Conservation (phyloP, 1,284 basidiomycete genomes). For the Omphalotus olearius region DNA sequence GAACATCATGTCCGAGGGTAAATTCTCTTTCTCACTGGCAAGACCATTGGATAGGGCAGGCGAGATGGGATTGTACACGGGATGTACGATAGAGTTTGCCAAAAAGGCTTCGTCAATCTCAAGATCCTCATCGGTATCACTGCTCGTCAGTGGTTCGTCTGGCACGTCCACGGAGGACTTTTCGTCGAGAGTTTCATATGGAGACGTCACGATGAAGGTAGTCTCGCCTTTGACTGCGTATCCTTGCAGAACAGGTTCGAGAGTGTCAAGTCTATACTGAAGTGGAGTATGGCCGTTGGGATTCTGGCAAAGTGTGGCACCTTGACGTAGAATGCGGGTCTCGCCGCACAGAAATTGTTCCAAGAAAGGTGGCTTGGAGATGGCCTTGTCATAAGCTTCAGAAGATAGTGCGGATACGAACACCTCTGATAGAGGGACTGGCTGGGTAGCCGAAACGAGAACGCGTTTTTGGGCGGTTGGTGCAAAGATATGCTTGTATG, state of each 20-base stretch:
- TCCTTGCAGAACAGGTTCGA: constrained; percentile 75
- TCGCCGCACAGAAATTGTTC: constrained; percentile 38
- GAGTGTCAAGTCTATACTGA: constrained; percentile 43
- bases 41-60: constrained; percentile 3
- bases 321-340: constrained; percentile 44
- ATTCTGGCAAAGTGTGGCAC: constrained; percentile 34
- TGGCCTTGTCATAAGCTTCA: constrained; percentile 36
- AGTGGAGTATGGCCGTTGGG: constrained; percentile 19
- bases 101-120: constrained; percentile 76
- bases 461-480: constrained; percentile 2
- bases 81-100: constrained; percentile 40
- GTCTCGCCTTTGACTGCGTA: constrained; percentile 48
- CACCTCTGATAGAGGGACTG: constrained; percentile 33
- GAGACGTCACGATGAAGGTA: constrained; percentile 49
- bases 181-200: constrained; percentile 1
- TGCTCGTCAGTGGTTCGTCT: constrained; percentile 25
- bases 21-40: neutral
- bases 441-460: constrained; percentile 19
- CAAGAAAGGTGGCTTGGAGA: constrained; percentile 28
- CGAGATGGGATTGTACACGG: constrained; percentile 14
- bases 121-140: constrained; percentile 35
- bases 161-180: constrained; percentile 12
- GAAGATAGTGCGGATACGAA: constrained; percentile 43
- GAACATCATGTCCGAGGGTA: constrained; percentile 16
- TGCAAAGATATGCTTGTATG: constrained; percentile 25